Evolutionary conservation across 257 asterid species (phyloP).

Genomic region (Plantago major): DNA sequence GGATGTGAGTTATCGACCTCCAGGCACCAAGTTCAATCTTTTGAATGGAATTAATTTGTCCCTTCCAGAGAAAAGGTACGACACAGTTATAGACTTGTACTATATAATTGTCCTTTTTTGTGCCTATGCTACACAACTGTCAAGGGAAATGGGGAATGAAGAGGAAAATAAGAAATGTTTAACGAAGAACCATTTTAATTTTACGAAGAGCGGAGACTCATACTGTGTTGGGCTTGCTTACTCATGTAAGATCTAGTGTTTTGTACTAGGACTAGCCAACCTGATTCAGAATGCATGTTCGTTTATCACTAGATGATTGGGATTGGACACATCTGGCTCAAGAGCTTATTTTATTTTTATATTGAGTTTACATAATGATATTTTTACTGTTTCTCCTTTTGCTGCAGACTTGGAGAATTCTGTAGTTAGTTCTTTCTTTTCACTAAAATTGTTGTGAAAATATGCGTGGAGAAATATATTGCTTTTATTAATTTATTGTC

Average conservation of each 20-base stretch:
- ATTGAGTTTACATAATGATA: background rate
- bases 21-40: constrained; percentile 78
- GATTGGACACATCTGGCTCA: no score
- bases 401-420: constrained; percentile 7
- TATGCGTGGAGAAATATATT: constrained; percentile 1
- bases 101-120: background rate
- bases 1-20: constrained; percentile 67
- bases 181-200: constrained; percentile 1
- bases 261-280: background rate
- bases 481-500: background rate
- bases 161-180: constrained; percentile 16
- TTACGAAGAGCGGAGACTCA: background rate
- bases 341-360: no score
- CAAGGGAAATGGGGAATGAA: constrained; percentile 10
- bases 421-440: constrained; percentile 1
- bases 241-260: background rate
- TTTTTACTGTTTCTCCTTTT: constrained; percentile 2
- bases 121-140: background rate
- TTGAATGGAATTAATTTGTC: constrained; percentile 61
- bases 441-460: constrained; percentile 6
- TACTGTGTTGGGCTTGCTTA: background rate
- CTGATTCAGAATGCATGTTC: constrained; percentile 3
- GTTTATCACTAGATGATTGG: no score
- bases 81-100: no score
- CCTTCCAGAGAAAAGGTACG: constrained; percentile 73